Base-by-base conservation (phyloP, 495 filamentous ascomycete genomes). In the Penicillium crystallinum region DNA sequence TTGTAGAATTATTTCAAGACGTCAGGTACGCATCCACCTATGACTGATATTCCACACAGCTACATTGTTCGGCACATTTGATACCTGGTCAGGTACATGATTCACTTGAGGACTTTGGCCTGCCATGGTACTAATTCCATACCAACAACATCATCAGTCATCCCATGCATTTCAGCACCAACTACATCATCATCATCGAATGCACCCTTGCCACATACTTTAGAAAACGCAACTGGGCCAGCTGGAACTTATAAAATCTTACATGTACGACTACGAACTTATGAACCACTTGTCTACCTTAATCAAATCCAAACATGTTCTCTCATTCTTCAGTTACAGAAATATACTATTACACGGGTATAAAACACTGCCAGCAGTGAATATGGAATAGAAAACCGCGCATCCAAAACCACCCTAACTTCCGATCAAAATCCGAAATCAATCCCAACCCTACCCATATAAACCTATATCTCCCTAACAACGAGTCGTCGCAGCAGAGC, bases 341-440 rank as follows among this genome's bases (percentile, higher is more conserved):
- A 52, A 18, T 31, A 42, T 37, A 44, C 21, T 63, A 34, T 41
- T 63, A 63, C 61, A 63, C 29, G 61, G 57, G 61, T 63, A 63
- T 63, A 41, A 50, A 43, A 46, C 31, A 54, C 29, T 21, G 29
- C 42, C 42, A 45, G 42, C 42, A 45, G 42, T 18, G 22, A n/a
- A 29, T 14, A 17, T 44, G 44, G 51, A 43, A 33, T 23, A 35
- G 10, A 54, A 11, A 52, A 17, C 23, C 17, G 21, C 31, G 45
- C 44, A 18, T 11, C 8, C 3, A 36, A 3, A 14, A 18, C 18
- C 30, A 22, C 38, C 7, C 40, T 25, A 27, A 27, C 9, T 18
- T 17, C 9, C 40, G 8, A 36, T 7, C 17, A 40, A 7, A 27
- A 27, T 27, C 23, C 23, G 23, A 27, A 27, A 14, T 2, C 18